Percentiles rank a stretch among this genome's conserved stretches.
phyloP scores from a whole-genome alignment of 352 stramenopile species.

The Phytopythium oedochilum region DNA sequence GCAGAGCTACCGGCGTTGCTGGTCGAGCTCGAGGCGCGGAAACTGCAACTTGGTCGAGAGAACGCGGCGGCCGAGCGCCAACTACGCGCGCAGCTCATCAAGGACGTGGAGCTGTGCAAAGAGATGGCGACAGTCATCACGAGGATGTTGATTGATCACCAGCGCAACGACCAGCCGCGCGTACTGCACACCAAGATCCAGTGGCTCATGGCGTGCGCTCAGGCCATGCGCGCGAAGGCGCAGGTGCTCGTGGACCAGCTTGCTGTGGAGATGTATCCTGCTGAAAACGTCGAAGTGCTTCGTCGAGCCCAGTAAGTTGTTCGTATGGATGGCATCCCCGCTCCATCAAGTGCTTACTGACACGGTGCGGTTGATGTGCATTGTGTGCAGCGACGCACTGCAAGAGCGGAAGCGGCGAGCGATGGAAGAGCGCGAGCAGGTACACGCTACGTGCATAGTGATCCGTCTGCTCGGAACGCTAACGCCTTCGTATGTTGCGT shows the following conservation, averaged over 20 bases:
- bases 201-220: slow-evolving; percentile 23
- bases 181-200: slow-evolving; percentile 23
- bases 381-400: slow-evolving; percentile 15
- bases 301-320: slow-evolving; percentile 17
- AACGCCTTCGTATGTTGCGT: neutral
- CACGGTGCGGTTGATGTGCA: neutral
- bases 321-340: neutral
- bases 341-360: neutral
- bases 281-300: slow-evolving; percentile 14
- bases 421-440: slow-evolving; percentile 15
- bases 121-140: slow-evolving; percentile 14
- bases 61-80: slow-evolving; percentile 4
- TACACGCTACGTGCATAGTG: neutral
- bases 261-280: slow-evolving; percentile 26
- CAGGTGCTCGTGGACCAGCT: slow-evolving; percentile 26
- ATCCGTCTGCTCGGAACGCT: neutral
- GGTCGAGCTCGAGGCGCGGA: slow-evolving; percentile 23
- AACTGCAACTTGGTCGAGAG: slow-evolving; percentile 8
- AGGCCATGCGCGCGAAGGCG: slow-evolving; percentile 18
- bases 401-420: slow-evolving; percentile 16
- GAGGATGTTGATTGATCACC: slow-evolving; percentile 22
- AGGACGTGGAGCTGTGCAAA: slow-evolving; percentile 19
- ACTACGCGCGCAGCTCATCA: slow-evolving; percentile 9
- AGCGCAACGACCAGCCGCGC: slow-evolving; percentile 24
- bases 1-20: slow-evolving; percentile 29